Base-by-base conservation (phyloP, 306 rosid species). In the Prunus salicina region DNA sequence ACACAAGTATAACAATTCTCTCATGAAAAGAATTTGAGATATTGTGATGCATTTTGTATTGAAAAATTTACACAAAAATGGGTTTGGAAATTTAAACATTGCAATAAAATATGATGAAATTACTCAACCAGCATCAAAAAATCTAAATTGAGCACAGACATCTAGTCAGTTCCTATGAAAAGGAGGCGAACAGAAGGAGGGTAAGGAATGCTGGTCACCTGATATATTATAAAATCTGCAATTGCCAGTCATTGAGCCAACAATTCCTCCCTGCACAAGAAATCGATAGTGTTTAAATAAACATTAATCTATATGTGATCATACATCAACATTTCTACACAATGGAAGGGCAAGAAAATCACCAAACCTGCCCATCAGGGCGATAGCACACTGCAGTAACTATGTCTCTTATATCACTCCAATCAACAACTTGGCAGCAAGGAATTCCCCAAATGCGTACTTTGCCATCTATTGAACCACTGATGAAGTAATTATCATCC, bases 391-490 rank as follows among this genome's bases (percentile, higher is more conserved):
- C 97, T 69, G 96, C 96, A 61, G 96, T 88, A 74, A 96, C 93
- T 71, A 93, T 96, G 61, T 91, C 99, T 79, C 82, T 81, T 27
- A 88, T 80, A 68, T 89, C 91, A 28, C 76, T 88, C 93, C 97
- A 96, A 82, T 88, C 98, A 79, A 92, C 93, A 79, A 96, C 99
- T 82, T 88, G 98, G 76, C 87, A 84, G 76, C 78, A 84, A 67
- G 88, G 71, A 79, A 92, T 85, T 52, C 87, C 79, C 99, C 99
- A 96, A 69, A 96, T 87, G 78, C 99, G 99, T 69, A 96, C 92
- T 89, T 96, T 96, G 76, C 98, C 98, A 80, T 96, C 99, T 70
- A 96, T 92, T 27, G 97, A 96, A 81, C 99, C 99, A 32, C 97
- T 96, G 70, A 96, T 89, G 93, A 96, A 96, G 85, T 86, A 88